A percentile compares a stretch with the other conserved stretches of the same genome.
phyloP scores from a whole-genome alignment of 2,329 filamentous ascomycete species.

The Trichoderma sp. region DNA sequence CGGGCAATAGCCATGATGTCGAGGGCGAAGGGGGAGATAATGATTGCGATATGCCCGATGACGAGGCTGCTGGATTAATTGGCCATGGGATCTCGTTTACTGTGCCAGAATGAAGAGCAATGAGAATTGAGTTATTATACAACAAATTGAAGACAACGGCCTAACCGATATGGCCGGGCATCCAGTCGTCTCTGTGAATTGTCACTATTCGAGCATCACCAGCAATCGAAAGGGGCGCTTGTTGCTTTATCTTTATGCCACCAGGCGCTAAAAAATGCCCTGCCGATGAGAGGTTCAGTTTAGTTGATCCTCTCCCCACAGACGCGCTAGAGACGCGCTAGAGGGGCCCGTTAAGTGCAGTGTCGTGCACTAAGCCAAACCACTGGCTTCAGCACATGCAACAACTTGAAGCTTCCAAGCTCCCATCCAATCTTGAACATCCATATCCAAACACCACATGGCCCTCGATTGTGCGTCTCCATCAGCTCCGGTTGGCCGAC shows the following conservation, averaged over 20 bases:
- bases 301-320: constrained; percentile 1
- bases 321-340: constrained; percentile 13
- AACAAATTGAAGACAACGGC: neutral
- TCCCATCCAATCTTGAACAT: neutral
- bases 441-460: neutral
- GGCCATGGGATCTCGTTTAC: constrained; percentile 1
- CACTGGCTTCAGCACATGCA: neutral
- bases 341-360: constrained; percentile 3
- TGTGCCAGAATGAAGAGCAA: neutral
- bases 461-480: neutral
- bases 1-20: constrained; percentile 77
- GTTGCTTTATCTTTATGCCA: constrained; percentile 6
- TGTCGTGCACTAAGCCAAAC: neutral
- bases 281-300: constrained; percentile 1
- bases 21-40: neutral
- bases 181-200: constrained; percentile 1
- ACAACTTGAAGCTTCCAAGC: neutral
- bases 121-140: neutral
- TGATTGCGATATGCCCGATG: constrained; percentile 4
- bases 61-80: neutral
- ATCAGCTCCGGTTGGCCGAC: neutral
- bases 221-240: neutral
- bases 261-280: neutral
- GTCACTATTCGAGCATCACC: neutral
- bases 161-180: neutral